Conservation (phyloP, 1,284 basidiomycete genomes). For the Tilletia setariae region DNA sequence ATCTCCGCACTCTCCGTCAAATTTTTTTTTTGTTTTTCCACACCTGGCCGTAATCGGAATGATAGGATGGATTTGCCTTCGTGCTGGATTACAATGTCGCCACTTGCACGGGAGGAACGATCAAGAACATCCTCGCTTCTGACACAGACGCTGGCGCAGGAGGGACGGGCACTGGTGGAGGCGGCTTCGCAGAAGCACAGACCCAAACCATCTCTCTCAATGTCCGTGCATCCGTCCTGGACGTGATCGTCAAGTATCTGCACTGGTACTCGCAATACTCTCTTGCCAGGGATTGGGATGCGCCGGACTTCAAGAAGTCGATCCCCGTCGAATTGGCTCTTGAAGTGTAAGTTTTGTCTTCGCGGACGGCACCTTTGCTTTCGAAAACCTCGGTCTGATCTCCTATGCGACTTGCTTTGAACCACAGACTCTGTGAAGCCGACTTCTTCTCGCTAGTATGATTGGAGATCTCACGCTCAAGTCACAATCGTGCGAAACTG, state of each 20-base stretch:
- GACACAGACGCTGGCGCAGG: not conserved
- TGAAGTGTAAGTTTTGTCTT: not conserved
- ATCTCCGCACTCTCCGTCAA: not conserved
- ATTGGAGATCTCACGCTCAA: no score
- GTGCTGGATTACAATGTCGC: slow-evolving; percentile 13
- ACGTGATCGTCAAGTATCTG: slow-evolving; percentile 14
- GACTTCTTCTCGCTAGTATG: slow-evolving; percentile 14
- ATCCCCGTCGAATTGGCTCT: slow-evolving; percentile 11
- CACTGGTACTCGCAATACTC: slow-evolving; percentile 13
- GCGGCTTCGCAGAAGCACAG: slow-evolving; percentile 12
- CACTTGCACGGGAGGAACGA: slow-evolving; percentile 10
- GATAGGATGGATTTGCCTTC: slow-evolving; percentile 3
- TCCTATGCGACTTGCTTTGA: not conserved
- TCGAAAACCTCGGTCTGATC: not conserved
- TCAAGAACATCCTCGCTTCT: slow-evolving; percentile 15
- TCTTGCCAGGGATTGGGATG: slow-evolving; percentile 13
- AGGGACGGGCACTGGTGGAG: not conserved
- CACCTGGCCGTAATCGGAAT: not conserved
- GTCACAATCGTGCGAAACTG: no score
- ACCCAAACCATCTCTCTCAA: slow-evolving; percentile 13
- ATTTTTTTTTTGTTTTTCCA: not conserved
- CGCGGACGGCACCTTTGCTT: not conserved
- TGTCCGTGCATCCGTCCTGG: slow-evolving; percentile 7
- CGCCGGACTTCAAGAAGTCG: slow-evolving; percentile 12
- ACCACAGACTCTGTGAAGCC: slow-evolving; percentile 1